These are phyloP conservation scores for Calonectria pseudoturangicola DNA, from an alignment of 2,329 filamentous ascomycete genomes.

Conservation along the genomic window DNA sequence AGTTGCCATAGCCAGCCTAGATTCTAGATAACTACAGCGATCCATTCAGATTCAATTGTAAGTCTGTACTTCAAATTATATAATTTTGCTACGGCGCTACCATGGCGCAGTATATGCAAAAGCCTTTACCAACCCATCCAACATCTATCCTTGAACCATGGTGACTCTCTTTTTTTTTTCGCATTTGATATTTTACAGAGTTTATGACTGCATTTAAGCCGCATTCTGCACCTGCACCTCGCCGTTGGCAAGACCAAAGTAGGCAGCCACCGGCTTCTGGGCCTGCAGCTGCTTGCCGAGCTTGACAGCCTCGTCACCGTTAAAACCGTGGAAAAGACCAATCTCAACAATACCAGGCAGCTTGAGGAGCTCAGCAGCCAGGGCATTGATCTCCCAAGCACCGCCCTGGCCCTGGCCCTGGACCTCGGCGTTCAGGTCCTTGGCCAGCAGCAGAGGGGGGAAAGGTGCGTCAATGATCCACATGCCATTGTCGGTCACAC, in stretches of 20 bases:
- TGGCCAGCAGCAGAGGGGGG: constrained; percentile 78
- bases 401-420: constrained; percentile 72
- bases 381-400: constrained; percentile 85
- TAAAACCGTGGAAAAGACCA: constrained; percentile 89
- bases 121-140: constrained; percentile 1
- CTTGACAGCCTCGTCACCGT: constrained; percentile 79
- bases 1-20: not conserved
- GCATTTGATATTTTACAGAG: constrained; percentile 3
- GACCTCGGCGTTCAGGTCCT: constrained; percentile 69
- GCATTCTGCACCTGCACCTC: constrained; percentile 66
- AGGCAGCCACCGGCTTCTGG: constrained; percentile 94
- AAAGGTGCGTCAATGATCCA: constrained; percentile 97
- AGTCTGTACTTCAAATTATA: not conserved
- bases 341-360: constrained; percentile 94
- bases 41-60: not conserved
- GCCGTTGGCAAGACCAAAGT: constrained; percentile 93
- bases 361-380: constrained; percentile 84
- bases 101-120: not conserved
- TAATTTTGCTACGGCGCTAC: not conserved
- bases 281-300: constrained; percentile 78
- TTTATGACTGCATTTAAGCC: constrained; percentile 33
- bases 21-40: not conserved
- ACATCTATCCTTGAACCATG: constrained; percentile 2
- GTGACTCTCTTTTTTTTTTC: constrained; percentile 8
- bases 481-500: constrained; percentile 76